Percentiles rank a stretch among this genome's conserved stretches.
Conservation (phyloP, 495 filamentous ascomycete species). For the Aspergillus sclerotioniger region DNA sequence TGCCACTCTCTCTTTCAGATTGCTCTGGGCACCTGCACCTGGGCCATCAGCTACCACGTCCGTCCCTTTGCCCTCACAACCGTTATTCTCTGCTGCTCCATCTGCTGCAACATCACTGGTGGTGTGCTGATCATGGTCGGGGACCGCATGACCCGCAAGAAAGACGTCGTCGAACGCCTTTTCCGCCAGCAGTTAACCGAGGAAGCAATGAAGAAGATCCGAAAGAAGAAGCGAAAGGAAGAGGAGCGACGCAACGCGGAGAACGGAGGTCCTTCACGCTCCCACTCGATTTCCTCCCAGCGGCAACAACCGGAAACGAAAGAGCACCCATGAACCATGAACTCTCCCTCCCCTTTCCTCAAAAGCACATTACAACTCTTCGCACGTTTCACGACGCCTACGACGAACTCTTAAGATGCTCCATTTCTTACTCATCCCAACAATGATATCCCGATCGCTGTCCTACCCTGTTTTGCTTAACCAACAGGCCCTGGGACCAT, state of each 20-base stretch:
- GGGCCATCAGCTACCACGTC: conserved; percentile 61
- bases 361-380: background rate
- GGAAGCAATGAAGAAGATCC: conserved; percentile 68
- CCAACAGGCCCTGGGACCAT: no score
- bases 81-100: conserved; percentile 73
- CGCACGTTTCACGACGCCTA: background rate
- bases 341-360: background rate
- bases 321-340: background rate
- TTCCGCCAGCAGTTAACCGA: conserved; percentile 69
- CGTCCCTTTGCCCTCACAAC: conserved; percentile 71
- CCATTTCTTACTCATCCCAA: background rate
- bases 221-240: conserved; percentile 56
- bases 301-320: background rate
- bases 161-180: conserved; percentile 74
- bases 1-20: conserved; percentile 74
- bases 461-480: no score
- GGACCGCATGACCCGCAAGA: conserved; percentile 71
- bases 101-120: conserved; percentile 67
- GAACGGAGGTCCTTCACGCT: conserved; percentile 3
- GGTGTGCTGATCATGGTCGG: conserved; percentile 72
- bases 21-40: conserved; percentile 70
- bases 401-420: background rate
- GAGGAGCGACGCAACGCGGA: conserved; percentile 28
- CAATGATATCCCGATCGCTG: background rate
- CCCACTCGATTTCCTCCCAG: background rate